Conservation (phyloP, 1,284 basidiomycete genomes). For the Cronartium ribicola region DNA sequence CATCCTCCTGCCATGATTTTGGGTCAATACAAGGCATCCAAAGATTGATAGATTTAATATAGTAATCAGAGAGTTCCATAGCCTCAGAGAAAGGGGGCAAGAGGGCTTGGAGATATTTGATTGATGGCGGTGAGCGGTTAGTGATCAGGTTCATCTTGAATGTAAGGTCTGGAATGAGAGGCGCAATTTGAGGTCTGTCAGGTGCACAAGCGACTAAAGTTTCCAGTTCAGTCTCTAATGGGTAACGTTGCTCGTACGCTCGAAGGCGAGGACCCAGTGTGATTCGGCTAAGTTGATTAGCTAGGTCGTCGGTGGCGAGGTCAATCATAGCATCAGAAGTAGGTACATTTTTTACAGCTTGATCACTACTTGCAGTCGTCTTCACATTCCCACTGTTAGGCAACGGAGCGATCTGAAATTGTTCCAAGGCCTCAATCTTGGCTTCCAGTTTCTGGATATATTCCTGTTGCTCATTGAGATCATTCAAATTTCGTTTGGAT, state of each 20-base stretch:
- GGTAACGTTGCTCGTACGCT: not conserved
- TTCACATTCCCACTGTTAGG: not conserved
- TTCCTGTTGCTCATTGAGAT: conserved; percentile 17
- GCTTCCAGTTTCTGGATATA: conserved; percentile 25
- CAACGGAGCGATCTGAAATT: not conserved
- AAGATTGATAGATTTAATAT: conserved; percentile 16
- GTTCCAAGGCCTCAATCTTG: conserved; percentile 22
- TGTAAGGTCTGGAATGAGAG: conserved; percentile 9
- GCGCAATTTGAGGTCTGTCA: not conserved
- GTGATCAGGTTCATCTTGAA: conserved; percentile 17
- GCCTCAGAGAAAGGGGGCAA: conserved; percentile 3
- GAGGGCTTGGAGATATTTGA: conserved; percentile 22
- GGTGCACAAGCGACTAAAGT: conserved; percentile 17
- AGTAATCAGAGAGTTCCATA: conserved; percentile 5
- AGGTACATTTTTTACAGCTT: not conserved
- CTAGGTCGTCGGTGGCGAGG: conserved; percentile 25
- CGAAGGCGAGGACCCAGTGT: conserved; percentile 25
- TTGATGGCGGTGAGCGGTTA: conserved; percentile 1
- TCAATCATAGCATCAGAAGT: not conserved
- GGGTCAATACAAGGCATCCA: conserved; percentile 15
- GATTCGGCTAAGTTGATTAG: conserved; percentile 22
- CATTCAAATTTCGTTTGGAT: not conserved
- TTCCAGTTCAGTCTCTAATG: conserved; percentile 17
- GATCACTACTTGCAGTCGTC: not conserved
- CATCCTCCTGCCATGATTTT: conserved; percentile 9